Evolutionary conservation across 352 stramenopile species (phyloP), one percentile per base, ranked within the genome.

Genomic region (Phytophthora foliorum): DNA sequence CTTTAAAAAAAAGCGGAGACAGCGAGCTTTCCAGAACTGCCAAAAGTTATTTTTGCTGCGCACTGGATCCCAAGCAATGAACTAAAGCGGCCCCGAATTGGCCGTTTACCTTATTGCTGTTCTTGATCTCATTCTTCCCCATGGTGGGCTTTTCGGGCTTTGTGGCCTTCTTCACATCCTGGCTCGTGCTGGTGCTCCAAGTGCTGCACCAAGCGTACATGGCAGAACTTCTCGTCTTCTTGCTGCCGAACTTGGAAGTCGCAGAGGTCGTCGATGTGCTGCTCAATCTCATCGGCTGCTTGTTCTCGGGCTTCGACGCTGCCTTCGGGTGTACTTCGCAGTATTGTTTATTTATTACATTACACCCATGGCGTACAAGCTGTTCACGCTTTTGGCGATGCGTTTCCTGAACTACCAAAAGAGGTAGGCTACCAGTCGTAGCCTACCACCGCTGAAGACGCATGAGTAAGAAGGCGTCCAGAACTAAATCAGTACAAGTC

Each of bases 331-430:
- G n/a, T n/a, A n/a, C n/a, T n/a, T n/a, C n/a, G n/a, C n/a, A n/a
- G n/a, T n/a, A n/a, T n/a, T n/a, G n/a, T n/a, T n/a, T n/a, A n/a
- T n/a, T n/a, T n/a, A n/a, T n/a, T n/a, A n/a, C n/a, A n/a, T n/a
- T n/a, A n/a, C n/a, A n/a, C n/a, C n/a, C n/a, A n/a, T n/a, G n/a
- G n/a, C n/a, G n/a, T n/a, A n/a, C n/a, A n/a, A n/a, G 5, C 4
- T 77, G 16, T 24, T 81, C 7, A 62, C 36, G 2, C 59, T 72
- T 22, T 27, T 75, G 31, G 32, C 46, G 4, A 17, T 69, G 31
- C 76, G 51, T 45, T 81, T 51, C 48, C 68, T 68, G 8, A 81
- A 79, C 38, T 70, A 79, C 24, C 76, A 84, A 39, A 81, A 83
- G 56, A 70, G 63, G 51, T 80, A 39, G 14, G 8, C n/a, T n/a